Base-by-base conservation (phyloP, 768 basidiomycete species). In the Pleurotus djamor region DNA sequence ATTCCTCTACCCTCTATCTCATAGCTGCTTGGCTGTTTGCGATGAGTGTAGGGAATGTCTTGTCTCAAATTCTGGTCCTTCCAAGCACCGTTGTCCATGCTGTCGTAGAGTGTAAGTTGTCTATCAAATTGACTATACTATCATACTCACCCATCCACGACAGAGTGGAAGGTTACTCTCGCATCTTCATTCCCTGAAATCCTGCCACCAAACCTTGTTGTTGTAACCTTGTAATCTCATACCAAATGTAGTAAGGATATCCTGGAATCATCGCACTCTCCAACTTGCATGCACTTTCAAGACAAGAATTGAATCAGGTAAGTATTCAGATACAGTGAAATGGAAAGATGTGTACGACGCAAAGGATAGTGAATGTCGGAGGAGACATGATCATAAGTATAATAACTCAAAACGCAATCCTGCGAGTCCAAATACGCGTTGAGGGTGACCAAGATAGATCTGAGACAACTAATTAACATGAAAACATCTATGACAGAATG, bases 1-100 rank as follows among this genome's bases (percentile, higher is more conserved):
- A 3, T 33, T 14, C n/a, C 34, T 37, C 16, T 13, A 61, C 33
- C 17, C 13, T 16, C 17, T 44, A 2, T 50, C 32, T 12, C 59
- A 16, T 57, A 81, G 80, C 47, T 82, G 87, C 64, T 71, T 89
- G 28, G 79, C 84, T 3, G 76, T 89, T 71, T 89, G 87, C 65
- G 84, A 89, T 67, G 79, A 77, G 51, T 89, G 87, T 65, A 74
- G 87, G 44, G 83, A 83, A 63, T 81, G 83, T 52, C 72, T 88
- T 34, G 84, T 85, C 5, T 79, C 82, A 0, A 77, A 82, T 21
- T 78, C 79, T 47, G 67, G 81, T 0, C 78, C 83, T 9, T 78
- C 82, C 6, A 86, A 84, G 65, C 86, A 88, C 64, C 73, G 80
- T 17, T 88, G 87, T 66, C 87, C 87, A 5, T 88, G 86, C 66